Percentiles rank a stretch among this genome's conserved stretches.
Conservation (phyloP, 257 asterid species). For the Scutellaria barbata region DNA sequence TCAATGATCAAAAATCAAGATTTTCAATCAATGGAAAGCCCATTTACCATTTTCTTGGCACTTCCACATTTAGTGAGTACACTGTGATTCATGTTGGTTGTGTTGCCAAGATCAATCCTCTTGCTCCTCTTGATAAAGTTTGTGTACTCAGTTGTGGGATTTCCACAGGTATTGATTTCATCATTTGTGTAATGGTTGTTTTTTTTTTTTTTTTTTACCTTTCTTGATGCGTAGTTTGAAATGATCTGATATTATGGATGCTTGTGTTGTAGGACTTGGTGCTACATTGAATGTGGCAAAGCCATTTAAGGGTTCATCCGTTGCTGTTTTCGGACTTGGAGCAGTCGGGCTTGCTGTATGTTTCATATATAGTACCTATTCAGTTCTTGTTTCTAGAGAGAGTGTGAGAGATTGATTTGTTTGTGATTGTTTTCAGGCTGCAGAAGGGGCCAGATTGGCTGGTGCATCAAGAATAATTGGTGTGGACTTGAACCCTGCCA, state of each 20-base stretch:
- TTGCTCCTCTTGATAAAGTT: constrained; percentile 46
- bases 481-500: constrained; percentile 55
- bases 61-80: constrained; percentile 71
- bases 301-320: constrained; percentile 40
- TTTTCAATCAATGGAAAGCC: constrained; percentile 68
- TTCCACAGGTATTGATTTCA: constrained; percentile 51
- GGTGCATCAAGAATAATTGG: constrained; percentile 89
- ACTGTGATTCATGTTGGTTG: constrained; percentile 51
- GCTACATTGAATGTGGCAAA: constrained; percentile 76
- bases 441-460: constrained; percentile 82
- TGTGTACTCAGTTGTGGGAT: constrained; percentile 76
- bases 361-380: background rate
- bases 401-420: background rate
- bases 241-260: background rate
- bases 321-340: constrained; percentile 67
- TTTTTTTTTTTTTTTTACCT: no score
- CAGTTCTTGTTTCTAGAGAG: background rate
- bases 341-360: constrained; percentile 83
- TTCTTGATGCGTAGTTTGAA: background rate
- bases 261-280: constrained; percentile 54
- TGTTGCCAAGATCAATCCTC: constrained; percentile 52
- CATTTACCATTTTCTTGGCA: constrained; percentile 68
- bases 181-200: background rate
- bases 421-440: constrained; percentile 51
- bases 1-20: constrained; percentile 54